Evolutionary conservation across 1,284 basidiomycete species (phyloP).

Genomic region (Leccinum griseonigrum): DNA sequence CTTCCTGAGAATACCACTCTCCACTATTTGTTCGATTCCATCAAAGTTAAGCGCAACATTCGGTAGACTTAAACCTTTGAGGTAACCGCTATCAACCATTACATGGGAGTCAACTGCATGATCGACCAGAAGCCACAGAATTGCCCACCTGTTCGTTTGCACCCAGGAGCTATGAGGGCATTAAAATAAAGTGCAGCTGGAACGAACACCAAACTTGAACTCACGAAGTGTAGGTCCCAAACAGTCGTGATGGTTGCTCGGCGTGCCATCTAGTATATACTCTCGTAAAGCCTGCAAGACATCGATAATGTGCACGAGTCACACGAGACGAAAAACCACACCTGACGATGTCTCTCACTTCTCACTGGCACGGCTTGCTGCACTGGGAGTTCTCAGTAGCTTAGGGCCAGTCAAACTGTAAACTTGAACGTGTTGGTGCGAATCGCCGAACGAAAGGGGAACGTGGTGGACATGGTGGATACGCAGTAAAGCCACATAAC

Average conservation of each 20-base stretch:
- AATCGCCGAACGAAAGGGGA: background rate
- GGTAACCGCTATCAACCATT: conserved; percentile 39
- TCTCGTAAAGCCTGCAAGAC: conserved; percentile 23
- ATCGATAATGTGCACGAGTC: background rate
- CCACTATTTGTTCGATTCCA: conserved; percentile 37
- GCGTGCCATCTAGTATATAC: conserved; percentile 33
- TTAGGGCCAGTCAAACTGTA: conserved; percentile 21
- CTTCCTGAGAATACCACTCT: conserved; percentile 37
- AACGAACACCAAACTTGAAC: conserved; percentile 7
- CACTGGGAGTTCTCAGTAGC: conserved; percentile 8
- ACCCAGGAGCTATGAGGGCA: conserved; percentile 32
- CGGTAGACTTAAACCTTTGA: conserved; percentile 37
- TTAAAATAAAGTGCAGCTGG: background rate
- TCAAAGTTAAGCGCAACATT: conserved; percentile 44
- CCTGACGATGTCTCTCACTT: conserved; percentile 16
- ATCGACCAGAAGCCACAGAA: background rate
- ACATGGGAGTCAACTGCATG: background rate
- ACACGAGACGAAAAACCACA: conserved; percentile 1
- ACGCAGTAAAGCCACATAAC: conserved; percentile 33
- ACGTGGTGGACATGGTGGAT: conserved; percentile 21
- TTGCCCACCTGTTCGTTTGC: conserved; percentile 35
- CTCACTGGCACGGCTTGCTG: background rate
- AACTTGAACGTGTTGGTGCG: background rate
- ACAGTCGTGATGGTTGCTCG: conserved; percentile 34
- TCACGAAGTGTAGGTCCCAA: conserved; percentile 38